These are phyloP conservation scores for Backusella macrospora DNA, from an alignment of 192 early-diverging fungal genomes.

Conservation along the genomic window DNA sequence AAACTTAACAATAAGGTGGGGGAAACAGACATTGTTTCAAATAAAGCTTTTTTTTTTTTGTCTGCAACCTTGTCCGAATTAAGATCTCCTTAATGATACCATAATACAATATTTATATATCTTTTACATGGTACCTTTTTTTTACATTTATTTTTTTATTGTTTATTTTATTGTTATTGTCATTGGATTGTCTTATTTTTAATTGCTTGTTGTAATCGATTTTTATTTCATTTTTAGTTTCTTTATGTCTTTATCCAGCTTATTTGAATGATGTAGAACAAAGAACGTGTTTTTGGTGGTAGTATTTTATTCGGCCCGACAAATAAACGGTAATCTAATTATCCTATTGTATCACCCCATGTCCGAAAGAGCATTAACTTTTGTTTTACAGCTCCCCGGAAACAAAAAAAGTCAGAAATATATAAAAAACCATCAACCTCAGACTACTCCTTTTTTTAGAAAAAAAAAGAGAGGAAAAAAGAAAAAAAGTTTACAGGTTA, in stretches of 20 bases:
- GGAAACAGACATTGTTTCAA: conserved; percentile 13
- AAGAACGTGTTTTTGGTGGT: conserved; percentile 15
- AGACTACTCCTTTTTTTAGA: too few species aligned
- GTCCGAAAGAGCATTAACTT: neutral
- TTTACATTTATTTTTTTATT: too few species aligned
- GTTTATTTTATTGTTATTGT: neutral
- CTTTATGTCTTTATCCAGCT: neutral
- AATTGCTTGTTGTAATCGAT: neutral
- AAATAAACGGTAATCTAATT: neutral
- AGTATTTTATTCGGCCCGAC: conserved; percentile 14
- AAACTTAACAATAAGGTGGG: conserved; percentile 6
- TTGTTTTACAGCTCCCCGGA: conserved; percentile 5
- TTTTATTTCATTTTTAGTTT: neutral
- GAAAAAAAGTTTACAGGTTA: too few species aligned
- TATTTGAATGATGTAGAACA: neutral
- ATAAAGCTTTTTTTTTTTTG: conserved; percentile 17
- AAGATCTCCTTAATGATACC: neutral
- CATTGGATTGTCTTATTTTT: conserved; percentile 6
- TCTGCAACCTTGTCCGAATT: conserved; percentile 22
- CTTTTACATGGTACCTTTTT: too few species aligned
- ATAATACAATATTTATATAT: neutral
- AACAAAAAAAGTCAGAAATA: conserved; percentile 12
- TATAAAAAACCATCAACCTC: conserved; percentile 9
- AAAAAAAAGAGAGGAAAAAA: too few species aligned
- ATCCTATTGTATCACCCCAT: neutral